Evolutionary conservation across 805 yeast genomes (phyloP).

Genomic region (Wickerhamiella azyma): DNA sequence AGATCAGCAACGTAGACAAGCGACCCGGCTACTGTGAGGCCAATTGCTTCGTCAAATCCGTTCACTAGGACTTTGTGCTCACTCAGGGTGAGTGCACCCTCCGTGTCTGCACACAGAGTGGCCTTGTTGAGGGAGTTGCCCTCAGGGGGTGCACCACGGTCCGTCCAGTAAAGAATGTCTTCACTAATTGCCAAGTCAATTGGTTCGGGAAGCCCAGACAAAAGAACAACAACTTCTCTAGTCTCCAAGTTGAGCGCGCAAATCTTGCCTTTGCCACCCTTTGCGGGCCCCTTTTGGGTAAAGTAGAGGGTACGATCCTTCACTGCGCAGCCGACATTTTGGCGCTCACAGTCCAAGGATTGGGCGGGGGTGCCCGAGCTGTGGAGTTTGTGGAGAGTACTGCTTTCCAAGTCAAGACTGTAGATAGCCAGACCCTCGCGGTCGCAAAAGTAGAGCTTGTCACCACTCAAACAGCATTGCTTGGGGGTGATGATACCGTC

Average conservation of each 20-base stretch:
- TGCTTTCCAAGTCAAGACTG: not conserved
- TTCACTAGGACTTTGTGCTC: slow-evolving; percentile 1
- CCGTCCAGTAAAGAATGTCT: slow-evolving; percentile 5
- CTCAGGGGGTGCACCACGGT: slow-evolving; percentile 7
- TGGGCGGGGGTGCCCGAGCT: not conserved
- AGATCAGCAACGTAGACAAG: not conserved
- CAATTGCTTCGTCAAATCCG: slow-evolving; percentile 6
- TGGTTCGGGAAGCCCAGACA: slow-evolving; percentile 6
- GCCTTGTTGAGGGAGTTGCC: slow-evolving; percentile 4
- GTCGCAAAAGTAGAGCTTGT: slow-evolving; percentile 6
- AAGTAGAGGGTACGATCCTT: slow-evolving; percentile 1
- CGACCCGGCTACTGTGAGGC: not conserved
- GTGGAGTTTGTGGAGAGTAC: not conserved
- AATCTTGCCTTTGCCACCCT: slow-evolving; percentile 8
- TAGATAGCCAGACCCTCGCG: slow-evolving; percentile 6
- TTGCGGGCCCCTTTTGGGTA: slow-evolving; percentile 8
- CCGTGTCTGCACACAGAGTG: too few species aligned
- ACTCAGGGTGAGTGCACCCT: too few species aligned
- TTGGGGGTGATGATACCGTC: slow-evolving; percentile 5
- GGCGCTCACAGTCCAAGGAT: not conserved
- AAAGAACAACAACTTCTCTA: not conserved
- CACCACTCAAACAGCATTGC: not conserved
- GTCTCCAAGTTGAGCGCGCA: not conserved
- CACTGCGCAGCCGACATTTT: slow-evolving; percentile 6
- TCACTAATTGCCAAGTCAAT: slow-evolving; percentile 1